phyloP scores from a whole-genome alignment of 352 stramenopile species.

The Pelagophyceae sp. region DNA sequence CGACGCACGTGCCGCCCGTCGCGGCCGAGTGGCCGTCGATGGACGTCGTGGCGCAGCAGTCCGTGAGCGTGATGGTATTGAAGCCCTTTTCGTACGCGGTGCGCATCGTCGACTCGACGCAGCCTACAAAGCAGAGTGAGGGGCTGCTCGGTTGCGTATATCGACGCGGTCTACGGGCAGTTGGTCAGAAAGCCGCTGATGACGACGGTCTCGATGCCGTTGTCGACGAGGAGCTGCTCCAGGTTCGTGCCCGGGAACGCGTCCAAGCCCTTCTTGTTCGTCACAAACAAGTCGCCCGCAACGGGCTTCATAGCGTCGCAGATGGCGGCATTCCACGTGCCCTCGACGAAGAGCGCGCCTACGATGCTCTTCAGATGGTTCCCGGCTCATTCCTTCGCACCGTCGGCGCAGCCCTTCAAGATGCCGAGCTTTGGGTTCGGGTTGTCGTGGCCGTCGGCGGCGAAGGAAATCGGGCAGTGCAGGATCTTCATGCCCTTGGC shows the following conservation, averaged over 20 bases:
- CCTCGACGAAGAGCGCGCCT: constrained; percentile 13
- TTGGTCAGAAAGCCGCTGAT: constrained; percentile 25
- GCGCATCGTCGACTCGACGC: constrained; percentile 25
- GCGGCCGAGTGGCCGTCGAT: constrained; percentile 12
- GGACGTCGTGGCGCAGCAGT: constrained; percentile 25
- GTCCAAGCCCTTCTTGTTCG: constrained; percentile 20
- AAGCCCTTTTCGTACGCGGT: constrained; percentile 27
- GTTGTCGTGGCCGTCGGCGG: constrained; percentile 15
- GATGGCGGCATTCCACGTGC: constrained; percentile 24
- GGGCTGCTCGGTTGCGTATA: too few species aligned
- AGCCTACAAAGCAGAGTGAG: too few species aligned
- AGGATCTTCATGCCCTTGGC: constrained; percentile 19
- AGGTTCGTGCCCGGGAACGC: constrained; percentile 26
- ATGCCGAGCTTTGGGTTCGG: constrained; percentile 22
- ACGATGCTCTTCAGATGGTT: too few species aligned
- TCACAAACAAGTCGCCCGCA: constrained; percentile 13
- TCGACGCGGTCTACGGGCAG: too few species aligned
- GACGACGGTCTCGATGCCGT: constrained; percentile 23
- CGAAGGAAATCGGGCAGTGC: constrained; percentile 20
- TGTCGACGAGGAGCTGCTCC: constrained; percentile 11
- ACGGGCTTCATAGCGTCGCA: constrained; percentile 11
- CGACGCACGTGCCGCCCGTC: constrained; percentile 1
- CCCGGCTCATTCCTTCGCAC: too few species aligned
- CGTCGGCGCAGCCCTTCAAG: constrained; percentile 4
- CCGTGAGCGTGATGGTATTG: constrained; percentile 25